Percentiles rank a stretch among this genome's conserved stretches.
Conservation (phyloP, 192 early-diverging fungal species). For the Dissophora ornata region DNA sequence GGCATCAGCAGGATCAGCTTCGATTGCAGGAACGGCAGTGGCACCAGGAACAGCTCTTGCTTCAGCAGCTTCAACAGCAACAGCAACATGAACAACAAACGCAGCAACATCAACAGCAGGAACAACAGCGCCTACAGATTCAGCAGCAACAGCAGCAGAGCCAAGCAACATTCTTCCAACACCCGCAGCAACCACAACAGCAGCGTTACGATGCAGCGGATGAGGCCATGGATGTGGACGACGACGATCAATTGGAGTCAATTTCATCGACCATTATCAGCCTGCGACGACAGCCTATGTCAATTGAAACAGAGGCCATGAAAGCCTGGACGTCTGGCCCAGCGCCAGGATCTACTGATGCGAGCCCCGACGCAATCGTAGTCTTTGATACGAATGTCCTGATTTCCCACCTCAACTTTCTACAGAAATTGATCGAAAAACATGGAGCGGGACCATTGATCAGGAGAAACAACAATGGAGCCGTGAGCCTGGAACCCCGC, state of each 20-base stretch:
- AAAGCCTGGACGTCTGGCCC: conserved; percentile 24
- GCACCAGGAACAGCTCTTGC: conserved; percentile 31
- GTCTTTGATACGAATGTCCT: conserved; percentile 69
- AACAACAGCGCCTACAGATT: background rate
- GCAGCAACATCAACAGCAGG: background rate
- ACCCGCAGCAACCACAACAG: background rate
- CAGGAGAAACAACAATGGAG: background rate
- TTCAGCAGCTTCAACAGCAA: conserved; percentile 27
- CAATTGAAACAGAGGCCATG: background rate
- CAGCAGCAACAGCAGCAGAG: conserved; percentile 7
- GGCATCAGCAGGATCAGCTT: conserved; percentile 34
- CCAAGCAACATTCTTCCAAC: background rate
- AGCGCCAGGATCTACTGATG: background rate
- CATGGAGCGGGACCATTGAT: conserved; percentile 1
- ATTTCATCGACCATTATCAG: conserved; percentile 38
- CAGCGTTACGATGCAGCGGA: too few species aligned
- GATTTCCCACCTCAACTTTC: conserved; percentile 62
- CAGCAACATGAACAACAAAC: conserved; percentile 11
- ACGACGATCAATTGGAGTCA: conserved; percentile 17
- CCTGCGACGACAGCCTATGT: conserved; percentile 21
- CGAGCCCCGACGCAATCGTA: conserved; percentile 33
- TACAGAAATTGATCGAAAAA: conserved; percentile 47
- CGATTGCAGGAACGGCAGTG: conserved; percentile 47
- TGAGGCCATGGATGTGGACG: conserved; percentile 53
- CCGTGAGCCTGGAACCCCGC: conserved; percentile 5